Evolutionary conservation across 495 filamentous ascomycete genomes (phyloP).

Genomic region (Penicillium subrubescens): DNA sequence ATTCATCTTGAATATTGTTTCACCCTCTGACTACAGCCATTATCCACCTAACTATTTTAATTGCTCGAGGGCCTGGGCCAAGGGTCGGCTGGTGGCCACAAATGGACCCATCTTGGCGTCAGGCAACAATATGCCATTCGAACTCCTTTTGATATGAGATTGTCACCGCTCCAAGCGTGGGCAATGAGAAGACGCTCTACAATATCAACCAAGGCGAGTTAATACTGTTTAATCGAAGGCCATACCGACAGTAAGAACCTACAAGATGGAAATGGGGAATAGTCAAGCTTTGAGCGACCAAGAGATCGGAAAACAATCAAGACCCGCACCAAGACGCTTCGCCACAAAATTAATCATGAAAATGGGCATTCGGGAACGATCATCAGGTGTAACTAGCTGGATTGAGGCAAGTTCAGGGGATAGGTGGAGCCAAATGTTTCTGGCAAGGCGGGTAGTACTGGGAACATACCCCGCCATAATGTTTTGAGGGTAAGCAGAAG

Average conservation of each 20-base stretch:
- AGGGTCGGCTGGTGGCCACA: not conserved
- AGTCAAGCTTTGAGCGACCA: not conserved
- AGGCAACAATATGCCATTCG: not conserved
- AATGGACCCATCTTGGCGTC: not conserved
- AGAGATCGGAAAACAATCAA: not conserved
- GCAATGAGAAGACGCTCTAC: not conserved
- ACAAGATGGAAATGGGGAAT: not conserved
- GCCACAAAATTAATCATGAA: constrained; percentile 4
- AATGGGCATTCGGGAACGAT: not conserved
- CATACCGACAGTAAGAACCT: not conserved
- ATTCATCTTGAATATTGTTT: not conserved
- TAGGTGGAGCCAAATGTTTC: not conserved
- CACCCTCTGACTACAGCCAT: not conserved
- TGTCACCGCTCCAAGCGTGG: not conserved
- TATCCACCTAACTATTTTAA: not conserved
- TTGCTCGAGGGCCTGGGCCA: not conserved
- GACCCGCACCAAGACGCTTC: not conserved
- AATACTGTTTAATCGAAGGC: not conserved
- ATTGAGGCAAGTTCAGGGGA: not conserved
- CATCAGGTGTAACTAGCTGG: not conserved
- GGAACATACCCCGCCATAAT: not conserved
- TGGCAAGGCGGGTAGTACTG: not conserved
- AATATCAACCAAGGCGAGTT: not conserved
- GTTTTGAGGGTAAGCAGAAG: not conserved
- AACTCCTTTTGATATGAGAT: not conserved